Conservation (phyloP, 2,329 filamentous ascomycete species). For the Hypoxylon sp. region DNA sequence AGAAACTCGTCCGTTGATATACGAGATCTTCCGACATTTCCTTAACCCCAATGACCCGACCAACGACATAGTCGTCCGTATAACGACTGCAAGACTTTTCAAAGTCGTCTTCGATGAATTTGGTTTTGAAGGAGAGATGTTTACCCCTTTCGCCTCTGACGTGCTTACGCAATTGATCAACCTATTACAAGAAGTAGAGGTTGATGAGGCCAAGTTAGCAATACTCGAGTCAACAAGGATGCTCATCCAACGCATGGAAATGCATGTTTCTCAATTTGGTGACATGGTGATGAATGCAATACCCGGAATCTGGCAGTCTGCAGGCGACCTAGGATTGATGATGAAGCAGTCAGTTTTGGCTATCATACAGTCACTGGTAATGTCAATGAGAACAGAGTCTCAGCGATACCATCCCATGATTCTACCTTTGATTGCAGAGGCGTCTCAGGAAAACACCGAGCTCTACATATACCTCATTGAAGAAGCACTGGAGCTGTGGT, state of each 20-base stretch:
- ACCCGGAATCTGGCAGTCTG: slow-evolving; percentile 86
- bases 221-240: slow-evolving; percentile 88
- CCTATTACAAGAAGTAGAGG: slow-evolving; percentile 83
- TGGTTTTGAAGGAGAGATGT: slow-evolving; percentile 80
- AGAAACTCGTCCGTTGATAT: slow-evolving; percentile 79
- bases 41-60: slow-evolving; percentile 81
- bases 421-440: slow-evolving; percentile 84
- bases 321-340: slow-evolving; percentile 84
- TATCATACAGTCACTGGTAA: slow-evolving; percentile 87
- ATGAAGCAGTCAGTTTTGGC: slow-evolving; percentile 95
- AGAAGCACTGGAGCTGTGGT: slow-evolving; percentile 92
- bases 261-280: slow-evolving; percentile 76
- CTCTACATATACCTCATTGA: slow-evolving; percentile 88
- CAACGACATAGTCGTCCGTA: slow-evolving; percentile 92
- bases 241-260: slow-evolving; percentile 85
- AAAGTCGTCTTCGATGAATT: slow-evolving; percentile 86
- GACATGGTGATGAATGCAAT: slow-evolving; percentile 86
- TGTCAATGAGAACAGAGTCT: slow-evolving; percentile 84
- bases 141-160: slow-evolving; percentile 82
- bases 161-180: slow-evolving; percentile 81
- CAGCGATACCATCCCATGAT: slow-evolving; percentile 84
- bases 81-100: slow-evolving; percentile 90
- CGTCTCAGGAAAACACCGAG: slow-evolving; percentile 81
- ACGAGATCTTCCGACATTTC: slow-evolving; percentile 90
- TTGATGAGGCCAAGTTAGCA: slow-evolving; percentile 90